These are phyloP conservation scores for Syzygium jambos DNA, from an alignment of 345 rosid genomes.

Conservation along the genomic window DNA sequence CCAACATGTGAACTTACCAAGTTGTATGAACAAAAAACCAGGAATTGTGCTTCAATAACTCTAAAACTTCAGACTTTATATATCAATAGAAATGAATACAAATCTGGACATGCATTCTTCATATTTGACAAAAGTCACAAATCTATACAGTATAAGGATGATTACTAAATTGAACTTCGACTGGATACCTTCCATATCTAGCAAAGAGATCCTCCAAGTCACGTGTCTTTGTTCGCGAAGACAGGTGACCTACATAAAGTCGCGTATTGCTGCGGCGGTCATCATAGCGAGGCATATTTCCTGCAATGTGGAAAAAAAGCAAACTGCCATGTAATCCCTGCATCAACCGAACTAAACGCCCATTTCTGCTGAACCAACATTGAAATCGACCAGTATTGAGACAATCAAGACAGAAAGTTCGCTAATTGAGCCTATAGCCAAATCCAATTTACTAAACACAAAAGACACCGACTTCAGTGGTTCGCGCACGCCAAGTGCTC, in stretches of 20 bases:
- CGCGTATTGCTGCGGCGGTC: conserved; percentile 61
- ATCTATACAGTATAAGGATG: not conserved
- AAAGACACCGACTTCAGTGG: not conserved
- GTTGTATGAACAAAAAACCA: not conserved
- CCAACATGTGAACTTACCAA: not conserved
- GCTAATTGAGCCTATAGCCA: not conserved
- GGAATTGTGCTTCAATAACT: not conserved
- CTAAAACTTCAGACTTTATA: not conserved
- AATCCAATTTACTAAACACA: not conserved
- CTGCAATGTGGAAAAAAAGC: not conserved
- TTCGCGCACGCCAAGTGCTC: not conserved
- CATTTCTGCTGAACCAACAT: not conserved
- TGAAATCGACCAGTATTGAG: not conserved
- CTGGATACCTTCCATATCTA: conserved; percentile 67
- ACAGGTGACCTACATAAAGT: conserved; percentile 68
- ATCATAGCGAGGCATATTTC: conserved; percentile 66
- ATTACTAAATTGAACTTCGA: not conserved
- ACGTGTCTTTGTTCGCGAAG: conserved; percentile 55
- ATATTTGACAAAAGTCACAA: not conserved
- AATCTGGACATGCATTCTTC: not conserved
- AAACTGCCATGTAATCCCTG: not conserved
- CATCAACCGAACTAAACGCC: not conserved
- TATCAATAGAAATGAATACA: not conserved
- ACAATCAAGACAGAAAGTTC: not conserved
- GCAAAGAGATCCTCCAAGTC: conserved; percentile 66